Percentiles rank a stretch among this genome's conserved stretches.
phyloP scores from a whole-genome alignment of 1,284 basidiomycete genomes.

The Puccinia horiana region DNA sequence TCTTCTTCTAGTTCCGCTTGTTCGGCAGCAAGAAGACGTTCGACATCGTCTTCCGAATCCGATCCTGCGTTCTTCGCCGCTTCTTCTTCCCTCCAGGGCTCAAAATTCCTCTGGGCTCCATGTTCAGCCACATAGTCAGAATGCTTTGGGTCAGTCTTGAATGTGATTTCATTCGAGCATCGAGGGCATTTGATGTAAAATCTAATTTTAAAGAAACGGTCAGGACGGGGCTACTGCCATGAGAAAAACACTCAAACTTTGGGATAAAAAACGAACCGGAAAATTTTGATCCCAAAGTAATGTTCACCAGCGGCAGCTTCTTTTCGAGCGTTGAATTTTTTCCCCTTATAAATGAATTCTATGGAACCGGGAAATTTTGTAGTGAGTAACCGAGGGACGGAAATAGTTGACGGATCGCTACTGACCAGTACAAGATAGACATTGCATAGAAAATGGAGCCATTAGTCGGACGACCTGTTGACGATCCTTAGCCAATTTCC shows the following conservation, averaged over 20 bases:
- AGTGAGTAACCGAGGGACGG: slow-evolving; percentile 53
- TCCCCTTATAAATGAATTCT: slow-evolving; percentile 62
- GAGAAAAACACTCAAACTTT: background rate
- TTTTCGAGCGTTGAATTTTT: slow-evolving; percentile 99
- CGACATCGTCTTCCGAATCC: slow-evolving; percentile 64
- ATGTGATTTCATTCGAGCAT: slow-evolving; percentile 96
- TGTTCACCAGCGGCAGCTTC: slow-evolving; percentile 96
- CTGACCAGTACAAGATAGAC: slow-evolving; percentile 55
- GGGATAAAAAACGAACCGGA: slow-evolving; percentile 37
- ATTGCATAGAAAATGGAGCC: slow-evolving; percentile 96
- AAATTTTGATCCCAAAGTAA: slow-evolving; percentile 97
- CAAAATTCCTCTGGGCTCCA: slow-evolving; percentile 89
- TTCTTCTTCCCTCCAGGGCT: slow-evolving; percentile 80
- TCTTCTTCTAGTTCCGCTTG: slow-evolving; percentile 74
- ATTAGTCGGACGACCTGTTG: slow-evolving; percentile 97
- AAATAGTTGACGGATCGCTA: slow-evolving; percentile 54
- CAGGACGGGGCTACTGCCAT: slow-evolving; percentile 52
- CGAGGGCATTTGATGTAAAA: slow-evolving; percentile 69
- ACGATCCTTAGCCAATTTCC: slow-evolving; percentile 82
- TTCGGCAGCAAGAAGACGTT: slow-evolving; percentile 53
- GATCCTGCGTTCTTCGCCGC: slow-evolving; percentile 65
- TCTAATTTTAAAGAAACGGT: slow-evolving; percentile 46
- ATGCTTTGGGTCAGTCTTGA: slow-evolving; percentile 99
- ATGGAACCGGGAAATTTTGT: slow-evolving; percentile 15
- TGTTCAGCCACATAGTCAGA: slow-evolving; percentile 90